phyloP scores from a whole-genome alignment of 257 asterid genomes.

The Fraxinus pennsylvanica region DNA sequence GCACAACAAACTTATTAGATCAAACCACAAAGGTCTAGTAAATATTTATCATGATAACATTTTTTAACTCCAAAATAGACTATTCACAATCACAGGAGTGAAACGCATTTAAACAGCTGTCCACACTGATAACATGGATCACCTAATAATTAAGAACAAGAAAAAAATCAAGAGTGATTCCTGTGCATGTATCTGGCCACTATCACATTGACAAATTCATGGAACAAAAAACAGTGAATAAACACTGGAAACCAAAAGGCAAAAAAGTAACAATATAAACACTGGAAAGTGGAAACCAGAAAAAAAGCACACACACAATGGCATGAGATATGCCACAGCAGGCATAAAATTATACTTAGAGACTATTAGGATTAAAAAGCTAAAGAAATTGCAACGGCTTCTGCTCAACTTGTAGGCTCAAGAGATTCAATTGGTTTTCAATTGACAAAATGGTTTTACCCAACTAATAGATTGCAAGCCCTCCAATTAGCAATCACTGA shows the following conservation, averaged over 20 bases:
- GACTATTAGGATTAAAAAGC: background rate
- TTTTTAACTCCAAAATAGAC: slow-evolving; percentile 1
- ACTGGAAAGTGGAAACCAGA: background rate
- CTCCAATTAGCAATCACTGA: background rate
- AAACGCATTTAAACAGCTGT: background rate
- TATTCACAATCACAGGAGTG: background rate
- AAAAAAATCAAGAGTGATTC: background rate
- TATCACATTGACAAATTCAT: background rate
- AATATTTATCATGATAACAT: slow-evolving; percentile 6
- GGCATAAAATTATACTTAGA: background rate
- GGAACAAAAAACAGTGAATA: background rate
- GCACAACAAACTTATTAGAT: slow-evolving; percentile 16
- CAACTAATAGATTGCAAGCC: background rate
- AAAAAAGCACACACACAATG: background rate
- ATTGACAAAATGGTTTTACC: background rate
- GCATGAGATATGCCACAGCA: background rate
- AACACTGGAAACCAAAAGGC: background rate
- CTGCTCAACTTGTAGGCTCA: background rate
- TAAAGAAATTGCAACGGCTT: background rate
- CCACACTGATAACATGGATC: background rate
- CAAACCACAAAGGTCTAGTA: background rate
- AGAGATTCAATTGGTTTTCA: background rate
- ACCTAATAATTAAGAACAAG: background rate
- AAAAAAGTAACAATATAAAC: background rate
- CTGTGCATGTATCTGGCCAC: background rate